These are phyloP conservation scores for Globomyces sp. DNA, from an alignment of 371 early-diverging fungal genomes.

Conservation along the genomic window DNA sequence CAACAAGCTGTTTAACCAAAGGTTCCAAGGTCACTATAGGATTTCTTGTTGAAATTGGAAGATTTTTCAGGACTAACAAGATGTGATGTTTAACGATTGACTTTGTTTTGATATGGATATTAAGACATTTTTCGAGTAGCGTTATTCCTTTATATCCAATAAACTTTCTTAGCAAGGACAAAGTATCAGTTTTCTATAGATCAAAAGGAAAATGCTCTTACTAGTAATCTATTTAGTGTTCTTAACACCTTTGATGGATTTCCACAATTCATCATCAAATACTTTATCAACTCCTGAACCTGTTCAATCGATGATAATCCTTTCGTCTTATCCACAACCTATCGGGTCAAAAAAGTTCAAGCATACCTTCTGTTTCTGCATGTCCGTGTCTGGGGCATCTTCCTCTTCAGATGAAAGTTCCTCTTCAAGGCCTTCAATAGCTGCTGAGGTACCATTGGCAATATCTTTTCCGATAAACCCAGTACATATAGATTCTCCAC, in stretches of 20 bases:
- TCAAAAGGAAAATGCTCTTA: not conserved
- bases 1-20: slow-evolving; percentile 24
- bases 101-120: slow-evolving; percentile 26
- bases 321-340: slow-evolving; percentile 24
- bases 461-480: slow-evolving; percentile 70
- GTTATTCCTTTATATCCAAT: slow-evolving; percentile 41
- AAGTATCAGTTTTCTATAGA: slow-evolving; percentile 24
- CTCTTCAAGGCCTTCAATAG: not conserved
- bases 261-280: slow-evolving; percentile 22
- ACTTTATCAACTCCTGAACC: slow-evolving; percentile 22
- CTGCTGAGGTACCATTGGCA: slow-evolving; percentile 1
- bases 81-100: slow-evolving; percentile 20
- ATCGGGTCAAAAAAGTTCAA: not conserved
- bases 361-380: slow-evolving; percentile 23
- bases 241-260: not conserved
- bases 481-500: slow-evolving; percentile 85
- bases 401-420: not conserved
- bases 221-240: not conserved
- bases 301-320: slow-evolving; percentile 11
- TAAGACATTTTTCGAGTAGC: slow-evolving; percentile 33
- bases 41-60: slow-evolving; percentile 40
- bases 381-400: slow-evolving; percentile 24
- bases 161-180: slow-evolving; percentile 34
- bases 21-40: slow-evolving; percentile 37
- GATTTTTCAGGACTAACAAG: slow-evolving; percentile 31